A percentile compares a stretch with the other conserved stretches of the same genome.
Evolutionary conservation across 2,329 filamentous ascomycete genomes (phyloP).

Genomic region (Diplocarpon mali): DNA sequence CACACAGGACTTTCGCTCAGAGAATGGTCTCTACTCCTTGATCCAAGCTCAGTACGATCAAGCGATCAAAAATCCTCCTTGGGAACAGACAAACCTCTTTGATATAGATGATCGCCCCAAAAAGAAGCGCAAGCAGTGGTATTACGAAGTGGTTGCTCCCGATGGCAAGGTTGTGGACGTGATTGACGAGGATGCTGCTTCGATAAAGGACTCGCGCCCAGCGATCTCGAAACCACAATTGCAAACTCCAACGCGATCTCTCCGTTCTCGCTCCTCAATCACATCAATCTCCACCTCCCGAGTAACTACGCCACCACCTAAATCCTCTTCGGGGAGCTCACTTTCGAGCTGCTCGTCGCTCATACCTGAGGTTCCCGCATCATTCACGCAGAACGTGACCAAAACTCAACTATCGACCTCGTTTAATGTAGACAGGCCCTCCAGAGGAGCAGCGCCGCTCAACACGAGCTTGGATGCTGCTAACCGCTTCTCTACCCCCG

Average conservation of each 20-base stretch:
- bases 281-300: conserved; percentile 5
- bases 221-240: neutral
- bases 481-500: neutral
- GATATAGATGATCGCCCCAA: conserved; percentile 27
- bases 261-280: conserved; percentile 7
- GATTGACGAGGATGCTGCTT: conserved; percentile 15
- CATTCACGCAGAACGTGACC: neutral
- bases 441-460: neutral
- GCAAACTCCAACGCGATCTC: conserved; percentile 7
- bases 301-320: conserved; percentile 6
- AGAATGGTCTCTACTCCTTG: conserved; percentile 61
- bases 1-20: conserved; percentile 56
- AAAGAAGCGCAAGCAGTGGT: conserved; percentile 25
- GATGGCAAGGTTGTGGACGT: conserved; percentile 22
- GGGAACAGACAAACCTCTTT: conserved; percentile 23
- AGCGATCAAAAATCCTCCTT: conserved; percentile 31
- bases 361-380: conserved; percentile 4
- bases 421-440: neutral
- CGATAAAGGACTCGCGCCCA: conserved; percentile 1
- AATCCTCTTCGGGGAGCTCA: conserved; percentile 8
- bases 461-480: too few species aligned
- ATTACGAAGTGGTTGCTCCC: conserved; percentile 24
- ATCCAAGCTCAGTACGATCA: conserved; percentile 58
- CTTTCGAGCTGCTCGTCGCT: conserved; percentile 8
- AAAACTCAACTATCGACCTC: neutral